A percentile compares a stretch with the other conserved stretches of the same genome.
Conservation (phyloP, 2,329 filamentous ascomycete species). For the Amphichorda felina region DNA sequence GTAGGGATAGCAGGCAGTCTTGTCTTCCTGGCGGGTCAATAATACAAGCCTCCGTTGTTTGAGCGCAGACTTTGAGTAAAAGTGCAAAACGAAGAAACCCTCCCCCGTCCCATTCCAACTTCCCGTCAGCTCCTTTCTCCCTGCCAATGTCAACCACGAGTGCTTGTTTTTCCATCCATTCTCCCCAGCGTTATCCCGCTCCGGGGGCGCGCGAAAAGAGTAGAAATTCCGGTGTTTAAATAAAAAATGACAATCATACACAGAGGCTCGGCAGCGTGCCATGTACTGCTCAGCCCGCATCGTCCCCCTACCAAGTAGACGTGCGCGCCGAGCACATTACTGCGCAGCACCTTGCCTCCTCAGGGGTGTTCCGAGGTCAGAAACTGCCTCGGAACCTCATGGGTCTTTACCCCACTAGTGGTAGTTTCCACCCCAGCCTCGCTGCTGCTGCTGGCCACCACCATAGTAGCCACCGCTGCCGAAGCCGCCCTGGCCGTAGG, state of each 20-base stretch:
- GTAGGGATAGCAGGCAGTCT: background rate
- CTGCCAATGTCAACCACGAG: background rate
- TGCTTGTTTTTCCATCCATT: background rate
- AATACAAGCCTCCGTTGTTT: constrained; percentile 1
- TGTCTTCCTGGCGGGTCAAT: background rate
- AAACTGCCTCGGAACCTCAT: background rate
- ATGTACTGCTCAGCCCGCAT: background rate
- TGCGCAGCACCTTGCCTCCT: background rate
- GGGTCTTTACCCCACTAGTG: constrained; percentile 20
- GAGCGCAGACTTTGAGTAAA: background rate
- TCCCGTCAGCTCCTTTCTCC: background rate
- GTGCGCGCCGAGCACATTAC: background rate
- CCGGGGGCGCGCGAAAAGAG: constrained; percentile 1
- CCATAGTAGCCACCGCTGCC: constrained; percentile 34
- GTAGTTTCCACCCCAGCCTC: constrained; percentile 51
- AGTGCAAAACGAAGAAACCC: background rate
- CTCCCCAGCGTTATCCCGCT: background rate
- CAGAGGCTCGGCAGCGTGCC: background rate
- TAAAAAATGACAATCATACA: constrained; percentile 2
- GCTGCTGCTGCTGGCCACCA: constrained; percentile 17
- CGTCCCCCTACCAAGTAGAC: background rate
- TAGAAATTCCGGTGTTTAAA: constrained; percentile 1
- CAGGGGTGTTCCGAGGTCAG: too few relatives aligned
- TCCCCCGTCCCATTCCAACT: background rate
- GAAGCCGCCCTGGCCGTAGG: constrained; percentile 37